Percentiles rank a stretch among this genome's conserved stretches.
These are phyloP conservation scores for Chlorella sp. DNA, from an alignment of 139 green algal genomes.

Conservation along the genomic window DNA sequence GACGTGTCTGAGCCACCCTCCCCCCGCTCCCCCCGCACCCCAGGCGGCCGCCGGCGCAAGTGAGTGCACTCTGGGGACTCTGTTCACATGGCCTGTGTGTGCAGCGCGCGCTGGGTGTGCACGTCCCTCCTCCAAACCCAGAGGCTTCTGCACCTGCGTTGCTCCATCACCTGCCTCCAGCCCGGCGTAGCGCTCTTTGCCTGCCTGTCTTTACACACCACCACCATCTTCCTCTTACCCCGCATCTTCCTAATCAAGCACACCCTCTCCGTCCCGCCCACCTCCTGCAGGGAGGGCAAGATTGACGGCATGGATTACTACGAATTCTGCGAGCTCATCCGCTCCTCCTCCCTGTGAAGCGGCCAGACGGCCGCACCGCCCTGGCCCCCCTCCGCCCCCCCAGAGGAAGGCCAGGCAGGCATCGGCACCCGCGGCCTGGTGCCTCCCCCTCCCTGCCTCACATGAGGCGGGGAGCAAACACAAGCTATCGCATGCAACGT, in stretches of 20 bases:
- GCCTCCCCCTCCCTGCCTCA: background rate
- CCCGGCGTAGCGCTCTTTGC: background rate
- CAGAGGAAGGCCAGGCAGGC: background rate
- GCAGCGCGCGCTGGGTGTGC: background rate
- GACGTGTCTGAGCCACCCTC: constrained; percentile 1
- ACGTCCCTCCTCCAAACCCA: too few species aligned
- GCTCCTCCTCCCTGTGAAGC: constrained; percentile 53
- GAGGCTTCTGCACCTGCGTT: background rate
- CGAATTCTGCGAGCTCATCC: constrained; percentile 61
- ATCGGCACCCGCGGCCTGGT: background rate
- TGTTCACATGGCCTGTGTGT: too few species aligned
- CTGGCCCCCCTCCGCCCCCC: background rate
- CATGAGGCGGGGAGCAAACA: too few species aligned
- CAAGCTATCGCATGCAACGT: too few species aligned
- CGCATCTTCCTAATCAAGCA: too few species aligned
- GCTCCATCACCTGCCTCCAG: background rate
- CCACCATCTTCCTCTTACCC: too few species aligned
- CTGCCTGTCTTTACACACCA: too few species aligned
- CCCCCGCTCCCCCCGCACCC: constrained; percentile 27
- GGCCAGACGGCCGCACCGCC: background rate
- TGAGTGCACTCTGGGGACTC: background rate
- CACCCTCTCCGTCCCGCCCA: background rate
- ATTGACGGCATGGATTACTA: constrained; percentile 69
- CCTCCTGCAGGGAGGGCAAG: constrained; percentile 38
- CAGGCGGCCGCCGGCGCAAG: constrained; percentile 13